Percentiles rank a stretch among this genome's conserved stretches.
These are phyloP conservation scores for Ceratocystis smalleyi DNA, from an alignment of 2,329 filamentous ascomycete species.

Conservation along the genomic window DNA sequence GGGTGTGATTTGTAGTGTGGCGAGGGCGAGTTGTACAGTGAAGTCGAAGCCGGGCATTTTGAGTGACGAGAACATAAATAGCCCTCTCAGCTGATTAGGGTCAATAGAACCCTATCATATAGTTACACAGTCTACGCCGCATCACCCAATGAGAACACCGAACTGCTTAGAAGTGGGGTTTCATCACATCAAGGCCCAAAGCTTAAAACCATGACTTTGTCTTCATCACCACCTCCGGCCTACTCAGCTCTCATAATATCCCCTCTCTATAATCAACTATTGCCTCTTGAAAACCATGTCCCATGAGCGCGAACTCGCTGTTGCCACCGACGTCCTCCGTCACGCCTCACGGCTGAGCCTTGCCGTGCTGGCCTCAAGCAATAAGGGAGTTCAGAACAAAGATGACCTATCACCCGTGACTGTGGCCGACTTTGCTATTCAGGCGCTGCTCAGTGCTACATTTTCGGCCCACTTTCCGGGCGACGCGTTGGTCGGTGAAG, in stretches of 20 bases:
- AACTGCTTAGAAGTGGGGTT: neutral
- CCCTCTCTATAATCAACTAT: neutral
- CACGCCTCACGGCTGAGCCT: conserved; percentile 36
- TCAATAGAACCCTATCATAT: no score
- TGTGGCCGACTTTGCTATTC: conserved; percentile 43
- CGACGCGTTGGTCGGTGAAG: conserved; percentile 41
- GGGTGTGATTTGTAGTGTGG: neutral
- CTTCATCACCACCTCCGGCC: neutral
- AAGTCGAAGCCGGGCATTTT: no score
- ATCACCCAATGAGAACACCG: neutral
- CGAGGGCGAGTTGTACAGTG: neutral
- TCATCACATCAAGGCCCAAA: neutral
- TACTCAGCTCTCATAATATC: neutral
- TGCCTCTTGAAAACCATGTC: conserved; percentile 16
- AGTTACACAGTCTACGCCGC: neutral
- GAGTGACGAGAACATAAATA: no score
- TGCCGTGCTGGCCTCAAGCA: conserved; percentile 30
- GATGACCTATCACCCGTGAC: conserved; percentile 42
- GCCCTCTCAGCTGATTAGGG: no score
- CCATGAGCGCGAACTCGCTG: conserved; percentile 29
- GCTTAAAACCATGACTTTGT: neutral
- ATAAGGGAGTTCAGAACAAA: conserved; percentile 38
- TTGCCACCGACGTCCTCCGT: conserved; percentile 30
- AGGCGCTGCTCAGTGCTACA: conserved; percentile 37
- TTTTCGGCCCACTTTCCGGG: conserved; percentile 35